phyloP scores from a whole-genome alignment of 2,329 filamentous ascomycete genomes.

The Corinectria fuckeliana region DNA sequence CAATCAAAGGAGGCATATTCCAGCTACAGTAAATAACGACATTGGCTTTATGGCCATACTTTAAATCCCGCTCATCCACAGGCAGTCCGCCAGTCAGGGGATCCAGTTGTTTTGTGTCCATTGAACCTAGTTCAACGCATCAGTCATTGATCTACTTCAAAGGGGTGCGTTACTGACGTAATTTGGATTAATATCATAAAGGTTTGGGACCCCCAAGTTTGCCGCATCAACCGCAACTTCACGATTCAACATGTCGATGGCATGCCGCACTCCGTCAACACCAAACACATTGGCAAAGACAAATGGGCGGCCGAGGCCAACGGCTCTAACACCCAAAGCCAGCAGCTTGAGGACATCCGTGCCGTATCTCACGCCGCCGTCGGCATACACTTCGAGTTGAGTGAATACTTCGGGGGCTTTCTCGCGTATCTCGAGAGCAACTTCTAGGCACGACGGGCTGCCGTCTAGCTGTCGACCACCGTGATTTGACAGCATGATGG shows the following conservation, averaged over 20 bases:
- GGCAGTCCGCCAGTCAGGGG: neutral
- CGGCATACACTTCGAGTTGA: conserved; percentile 47
- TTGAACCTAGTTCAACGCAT: neutral
- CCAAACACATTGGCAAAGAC: conserved; percentile 62
- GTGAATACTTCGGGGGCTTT: conserved; percentile 47
- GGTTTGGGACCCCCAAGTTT: conserved; percentile 49
- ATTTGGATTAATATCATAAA: conserved; percentile 43
- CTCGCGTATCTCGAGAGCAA: conserved; percentile 47
- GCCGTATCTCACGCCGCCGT: conserved; percentile 53
- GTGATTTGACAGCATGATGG: conserved; percentile 52
- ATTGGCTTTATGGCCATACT: too few relatives aligned
- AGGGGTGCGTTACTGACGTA: conserved; percentile 22
- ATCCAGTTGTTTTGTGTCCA: neutral
- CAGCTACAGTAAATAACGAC: too few relatives aligned
- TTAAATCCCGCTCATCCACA: too few relatives aligned
- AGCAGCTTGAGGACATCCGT: conserved; percentile 51
- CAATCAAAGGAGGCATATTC: too few relatives aligned
- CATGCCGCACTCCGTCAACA: conserved; percentile 56
- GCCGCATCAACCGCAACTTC: conserved; percentile 54
- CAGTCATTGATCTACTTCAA: neutral
- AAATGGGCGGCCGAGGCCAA: conserved; percentile 56
- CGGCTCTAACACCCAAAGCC: conserved; percentile 51
- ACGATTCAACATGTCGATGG: conserved; percentile 53
- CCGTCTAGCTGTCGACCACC: conserved; percentile 51
- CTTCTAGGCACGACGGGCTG: conserved; percentile 46